Evolutionary conservation across 345 rosid species (phyloP).

Genomic region (Anastatica hierochuntica): DNA sequence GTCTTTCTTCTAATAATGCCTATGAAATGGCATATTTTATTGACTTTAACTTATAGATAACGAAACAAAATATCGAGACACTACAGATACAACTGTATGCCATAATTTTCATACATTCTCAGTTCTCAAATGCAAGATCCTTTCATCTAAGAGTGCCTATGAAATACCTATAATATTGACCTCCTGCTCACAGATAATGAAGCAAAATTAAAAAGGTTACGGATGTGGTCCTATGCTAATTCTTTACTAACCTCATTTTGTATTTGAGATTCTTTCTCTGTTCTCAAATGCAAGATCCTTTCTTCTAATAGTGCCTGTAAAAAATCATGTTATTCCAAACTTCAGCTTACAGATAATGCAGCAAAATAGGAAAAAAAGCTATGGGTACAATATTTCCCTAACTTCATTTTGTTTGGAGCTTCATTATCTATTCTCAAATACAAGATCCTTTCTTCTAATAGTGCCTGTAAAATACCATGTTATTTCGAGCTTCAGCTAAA

Average conservation of each 20-base stretch:
- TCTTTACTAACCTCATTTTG: slow-evolving; percentile 30
- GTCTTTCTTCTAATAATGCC: too few species aligned
- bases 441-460: slow-evolving; percentile 18
- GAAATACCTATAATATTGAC: background rate
- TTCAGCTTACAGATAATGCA: background rate
- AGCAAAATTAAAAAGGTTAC: background rate
- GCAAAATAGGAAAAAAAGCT: background rate
- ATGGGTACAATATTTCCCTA: background rate
- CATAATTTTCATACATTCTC: slow-evolving; percentile 23
- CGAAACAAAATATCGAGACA: background rate
- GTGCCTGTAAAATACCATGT: slow-evolving; percentile 11
- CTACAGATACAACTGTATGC: background rate
- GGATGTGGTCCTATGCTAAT: background rate
- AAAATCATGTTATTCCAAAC: background rate
- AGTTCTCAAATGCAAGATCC: slow-evolving; percentile 19
- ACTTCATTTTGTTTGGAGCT: slow-evolving; percentile 17
- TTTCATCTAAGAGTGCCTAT: too few species aligned
- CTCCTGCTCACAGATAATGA: background rate
- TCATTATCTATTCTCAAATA: slow-evolving; percentile 17
- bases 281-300: slow-evolving; percentile 26
- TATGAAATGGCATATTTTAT: too few species aligned
- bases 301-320: slow-evolving; percentile 36
- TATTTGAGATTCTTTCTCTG: slow-evolving; percentile 22
- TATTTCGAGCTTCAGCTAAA: background rate
- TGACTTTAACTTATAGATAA: background rate